These are phyloP conservation scores for Ilyonectria mors-panacis DNA, from an alignment of 2,329 filamentous ascomycete species.

Conservation along the genomic window DNA sequence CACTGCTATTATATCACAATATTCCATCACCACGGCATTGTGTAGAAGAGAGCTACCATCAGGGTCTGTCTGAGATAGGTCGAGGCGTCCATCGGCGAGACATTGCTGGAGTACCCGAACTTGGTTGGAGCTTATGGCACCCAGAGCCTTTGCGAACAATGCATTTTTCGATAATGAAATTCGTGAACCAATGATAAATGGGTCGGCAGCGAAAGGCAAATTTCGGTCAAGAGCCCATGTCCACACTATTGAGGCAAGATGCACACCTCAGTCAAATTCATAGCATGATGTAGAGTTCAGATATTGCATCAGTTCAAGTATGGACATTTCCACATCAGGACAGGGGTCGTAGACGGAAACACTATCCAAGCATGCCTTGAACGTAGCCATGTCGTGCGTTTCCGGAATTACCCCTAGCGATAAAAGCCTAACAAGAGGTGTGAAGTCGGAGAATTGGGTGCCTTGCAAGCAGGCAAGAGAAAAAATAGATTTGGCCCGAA, in stretches of 20 bases:
- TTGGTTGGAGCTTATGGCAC: background rate
- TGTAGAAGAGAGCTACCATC: background rate
- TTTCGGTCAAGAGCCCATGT: background rate
- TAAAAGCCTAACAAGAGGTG: background rate
- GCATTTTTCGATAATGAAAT: background rate
- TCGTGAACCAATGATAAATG: background rate
- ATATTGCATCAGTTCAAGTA: background rate
- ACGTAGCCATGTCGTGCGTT: background rate
- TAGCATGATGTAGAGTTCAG: background rate
- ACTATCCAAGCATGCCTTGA: background rate
- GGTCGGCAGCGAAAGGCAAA: background rate
- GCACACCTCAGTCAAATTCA: background rate
- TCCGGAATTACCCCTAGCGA: background rate
- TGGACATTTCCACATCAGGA: background rate
- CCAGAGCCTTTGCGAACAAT: background rate
- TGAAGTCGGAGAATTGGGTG: background rate
- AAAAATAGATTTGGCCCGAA: background rate
- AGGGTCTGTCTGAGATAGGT: rapidly evolving
- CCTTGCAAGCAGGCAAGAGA: background rate
- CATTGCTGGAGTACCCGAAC: background rate
- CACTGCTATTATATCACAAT: background rate
- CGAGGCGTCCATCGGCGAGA: background rate
- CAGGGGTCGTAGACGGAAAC: too few species aligned
- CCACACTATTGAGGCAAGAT: background rate
- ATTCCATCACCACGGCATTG: background rate